Evolutionary conservation across 306 rosid species (phyloP), one percentile per base, ranked within the genome.

Genomic region (Lathyrus tuberosus): DNA sequence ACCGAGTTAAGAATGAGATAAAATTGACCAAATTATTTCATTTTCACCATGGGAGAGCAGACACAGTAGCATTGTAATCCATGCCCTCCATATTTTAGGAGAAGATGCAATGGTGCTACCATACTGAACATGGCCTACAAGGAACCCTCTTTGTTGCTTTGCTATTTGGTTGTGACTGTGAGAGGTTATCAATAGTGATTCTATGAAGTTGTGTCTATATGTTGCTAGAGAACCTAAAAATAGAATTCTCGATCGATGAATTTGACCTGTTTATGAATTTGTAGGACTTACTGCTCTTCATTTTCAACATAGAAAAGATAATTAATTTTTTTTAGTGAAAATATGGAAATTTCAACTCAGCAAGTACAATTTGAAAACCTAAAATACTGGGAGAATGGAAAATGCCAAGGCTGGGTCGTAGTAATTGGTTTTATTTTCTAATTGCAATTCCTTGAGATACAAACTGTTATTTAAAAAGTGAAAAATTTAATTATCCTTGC

Each of bases 381-480:
- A 22, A 18, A 49, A 65, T 30, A 65, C 14, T 56, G 24, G 51
- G 30, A 11, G 30, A 70, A 18, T 28, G 52, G 3, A 60, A 59
- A 31, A 62, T 65, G 42, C 47, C 24, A 28, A 30, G 58, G 49
- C n/a, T 6, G 9, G 48, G 28, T 81, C 8, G 8, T 62, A n/a
- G 64, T 66, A 28, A 22, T 43, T 65, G 17, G 26, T 33, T 41
- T 52, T n/a, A n/a, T n/a, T 67, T 56, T 12, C 41, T 1, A 14
- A 57, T 30, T 57, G 42, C 49, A 26, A 70, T 33, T 24, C 61
- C 52, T 62, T 38, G 75, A 53, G 22, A 69, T 65, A 62, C 35
- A 17, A 79, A 74, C 63, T 71, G 18, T 68, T 59, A 63, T 16
- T 54, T 64, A 72, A 16, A 58, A 37, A 66, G 48, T 40, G 35